Evolutionary conservation across 805 yeast species (phyloP).

Genomic region (Yamadazyma philogaea): DNA sequence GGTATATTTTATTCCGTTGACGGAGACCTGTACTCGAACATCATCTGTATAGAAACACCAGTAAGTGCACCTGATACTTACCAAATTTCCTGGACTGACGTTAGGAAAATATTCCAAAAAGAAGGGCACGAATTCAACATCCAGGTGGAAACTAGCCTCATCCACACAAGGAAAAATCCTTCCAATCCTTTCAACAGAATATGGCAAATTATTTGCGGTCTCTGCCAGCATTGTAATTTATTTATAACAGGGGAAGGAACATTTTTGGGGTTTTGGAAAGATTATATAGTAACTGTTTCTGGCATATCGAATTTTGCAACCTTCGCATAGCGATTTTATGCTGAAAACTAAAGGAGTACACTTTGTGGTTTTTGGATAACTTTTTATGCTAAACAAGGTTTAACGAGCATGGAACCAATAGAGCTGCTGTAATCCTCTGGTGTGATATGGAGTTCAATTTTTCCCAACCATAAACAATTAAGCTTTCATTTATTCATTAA

Average conservation of each 20-base stretch:
- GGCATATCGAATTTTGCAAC: conserved; percentile 1
- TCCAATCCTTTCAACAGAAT: neutral
- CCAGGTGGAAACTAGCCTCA: neutral
- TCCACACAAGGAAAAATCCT: neutral
- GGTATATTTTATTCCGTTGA: neutral
- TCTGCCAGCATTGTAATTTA: no score
- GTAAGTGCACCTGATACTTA: no score
- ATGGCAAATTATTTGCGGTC: no score
- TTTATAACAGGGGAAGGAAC: no score
- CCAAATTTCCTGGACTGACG: neutral
- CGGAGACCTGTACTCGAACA: neutral
- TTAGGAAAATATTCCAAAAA: neutral
- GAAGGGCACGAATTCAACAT: neutral
- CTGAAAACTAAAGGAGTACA: neutral
- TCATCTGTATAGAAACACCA: neutral
- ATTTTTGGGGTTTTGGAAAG: neutral
- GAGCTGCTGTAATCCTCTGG: neutral
- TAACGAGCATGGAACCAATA: no score
- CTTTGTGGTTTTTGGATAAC: neutral
- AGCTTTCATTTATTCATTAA: conserved; percentile 9
- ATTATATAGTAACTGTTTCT: neutral
- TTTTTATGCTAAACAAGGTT: neutral
- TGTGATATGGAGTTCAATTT: no score
- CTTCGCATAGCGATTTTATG: neutral
- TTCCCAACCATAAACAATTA: neutral